Conservation (phyloP, 108 stramenopile genomes). For the Schizochytrium sp. region DNA sequence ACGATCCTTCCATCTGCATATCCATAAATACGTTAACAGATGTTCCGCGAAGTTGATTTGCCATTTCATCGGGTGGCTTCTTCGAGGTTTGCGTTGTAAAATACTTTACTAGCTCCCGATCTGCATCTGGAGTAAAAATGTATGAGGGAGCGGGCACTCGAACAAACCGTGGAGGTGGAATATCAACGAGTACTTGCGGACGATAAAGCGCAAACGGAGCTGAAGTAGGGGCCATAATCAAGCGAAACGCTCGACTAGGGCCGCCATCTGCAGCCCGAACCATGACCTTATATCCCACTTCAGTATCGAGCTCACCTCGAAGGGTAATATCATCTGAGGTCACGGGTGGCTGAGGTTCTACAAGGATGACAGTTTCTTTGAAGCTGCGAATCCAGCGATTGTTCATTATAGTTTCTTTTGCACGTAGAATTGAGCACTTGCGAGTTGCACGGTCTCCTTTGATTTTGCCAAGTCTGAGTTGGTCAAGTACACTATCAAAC, state of each 20-base stretch:
- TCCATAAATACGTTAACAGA: constrained; percentile 18
- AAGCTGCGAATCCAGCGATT: constrained; percentile 63
- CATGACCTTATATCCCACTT: constrained; percentile 61
- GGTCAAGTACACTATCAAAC: constrained; percentile 74
- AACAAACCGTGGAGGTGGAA: constrained; percentile 6
- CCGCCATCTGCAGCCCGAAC: constrained; percentile 61
- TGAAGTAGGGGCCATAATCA: constrained; percentile 52
- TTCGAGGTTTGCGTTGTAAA: not conserved
- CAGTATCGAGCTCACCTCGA: constrained; percentile 56
- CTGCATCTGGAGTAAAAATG: constrained; percentile 21
- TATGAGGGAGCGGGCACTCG: constrained; percentile 28
- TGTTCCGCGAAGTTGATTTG: constrained; percentile 40
- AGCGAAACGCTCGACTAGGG: constrained; percentile 15
- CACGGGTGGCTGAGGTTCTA: constrained; percentile 70
- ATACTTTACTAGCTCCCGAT: not conserved
- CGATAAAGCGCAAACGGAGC: constrained; percentile 2
- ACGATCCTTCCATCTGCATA: constrained; percentile 4
- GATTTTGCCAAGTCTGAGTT: constrained; percentile 63
- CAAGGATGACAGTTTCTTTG: constrained; percentile 68
- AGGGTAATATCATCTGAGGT: constrained; percentile 55
- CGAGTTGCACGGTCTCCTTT: constrained; percentile 36
- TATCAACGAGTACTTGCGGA: not conserved
- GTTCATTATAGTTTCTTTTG: constrained; percentile 72
- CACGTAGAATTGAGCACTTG: constrained; percentile 68
- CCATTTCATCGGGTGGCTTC: not conserved